Evolutionary conservation across 1,284 basidiomycete species (phyloP).

Genomic region (Pseudozyma sp.): DNA sequence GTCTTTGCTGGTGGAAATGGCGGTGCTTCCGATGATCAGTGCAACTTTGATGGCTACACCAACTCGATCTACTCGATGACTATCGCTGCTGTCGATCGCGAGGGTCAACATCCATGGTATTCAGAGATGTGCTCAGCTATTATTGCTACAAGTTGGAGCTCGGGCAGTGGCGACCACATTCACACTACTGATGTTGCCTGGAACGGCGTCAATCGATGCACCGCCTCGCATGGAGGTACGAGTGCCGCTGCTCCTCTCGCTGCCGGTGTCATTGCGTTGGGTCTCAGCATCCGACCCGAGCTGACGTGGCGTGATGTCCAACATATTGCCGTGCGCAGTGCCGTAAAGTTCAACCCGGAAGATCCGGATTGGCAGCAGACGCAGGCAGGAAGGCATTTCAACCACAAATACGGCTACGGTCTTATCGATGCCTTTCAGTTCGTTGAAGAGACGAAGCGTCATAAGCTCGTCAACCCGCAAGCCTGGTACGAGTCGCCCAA

Average conservation of each 20-base stretch:
- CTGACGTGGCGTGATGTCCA: conserved; percentile 97
- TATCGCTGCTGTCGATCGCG: conserved; percentile 90
- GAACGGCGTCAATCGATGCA: conserved; percentile 82
- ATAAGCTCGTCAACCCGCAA: conserved; percentile 93
- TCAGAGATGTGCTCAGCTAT: conserved; percentile 97
- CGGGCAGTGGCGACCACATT: conserved; percentile 83
- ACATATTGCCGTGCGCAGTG: conserved; percentile 84
- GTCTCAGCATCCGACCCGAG: conserved; percentile 75
- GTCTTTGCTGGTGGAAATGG: conserved; percentile 99
- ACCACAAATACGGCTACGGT: conserved; percentile 98
- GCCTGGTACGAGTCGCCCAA: conserved; percentile 75
- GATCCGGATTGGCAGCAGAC: conserved; percentile 96
- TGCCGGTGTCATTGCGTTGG: conserved; percentile 66
- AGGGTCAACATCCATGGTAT: conserved; percentile 94
- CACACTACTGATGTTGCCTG: conserved; percentile 86
- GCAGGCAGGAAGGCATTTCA: conserved; percentile 82
- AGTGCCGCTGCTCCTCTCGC: conserved; percentile 96
- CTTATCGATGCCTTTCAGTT: conserved; percentile 85
- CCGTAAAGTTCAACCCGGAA: conserved; percentile 82
- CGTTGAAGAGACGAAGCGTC: conserved; percentile 82
- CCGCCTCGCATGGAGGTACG: conserved; percentile 89
- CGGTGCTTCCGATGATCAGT: conserved; percentile 90
- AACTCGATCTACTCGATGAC: conserved; percentile 97
- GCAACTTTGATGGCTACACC: conserved; percentile 99
- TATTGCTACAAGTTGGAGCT: conserved; percentile 94